Base-by-base conservation (phyloP, 805 yeast genomes). In the Trichomonascus vanleenenianus region DNA sequence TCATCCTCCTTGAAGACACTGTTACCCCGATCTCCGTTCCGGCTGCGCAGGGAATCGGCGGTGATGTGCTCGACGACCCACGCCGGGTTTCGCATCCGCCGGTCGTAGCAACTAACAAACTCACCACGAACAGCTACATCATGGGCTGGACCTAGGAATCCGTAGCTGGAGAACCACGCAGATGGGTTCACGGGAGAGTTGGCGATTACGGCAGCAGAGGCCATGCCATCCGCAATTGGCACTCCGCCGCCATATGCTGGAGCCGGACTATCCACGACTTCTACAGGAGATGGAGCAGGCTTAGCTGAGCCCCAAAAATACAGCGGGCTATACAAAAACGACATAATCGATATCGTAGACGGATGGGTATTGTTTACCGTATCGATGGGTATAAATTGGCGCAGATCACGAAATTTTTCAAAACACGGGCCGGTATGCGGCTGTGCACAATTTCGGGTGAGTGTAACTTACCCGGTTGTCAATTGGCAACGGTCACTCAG, bases 111-210 rank as follows among this genome's bases (percentile, higher is more conserved):
- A 45, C 93, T 78, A 15, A 91, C 76, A 62, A 83, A 93, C 65
- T 88, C 96, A 46, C 73, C 70, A 50, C 86, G 73, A 9, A 70
- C 76, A 46, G 78, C 78, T 48, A 91, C 64, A 60, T 93, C 98
- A 62, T 87, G 94, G 30, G 85, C 74, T 0, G 97, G 97, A 1
- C 96, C 96, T 0, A 97, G 98, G 58, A 85, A 87, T 2, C 98
- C 98, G 60, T 85, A 89, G 56, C 81, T 80, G n/a, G 47, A 47
- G 70, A 88, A 89, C 66, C 84, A 88, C 5, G 71, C 95, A 18
- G 77, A 74, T 0, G 97, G 98, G 48, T 78, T 73, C 3, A 86
- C 76, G 27, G 30, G 20, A 16, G 36, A 9, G 11, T 38, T 20
- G 11, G 42, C 35, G 3, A 31, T 73, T 8, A 22, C 27, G 6